Conservation (phyloP, 2,329 filamentous ascomycete genomes). For the Dryadomyces quercus-mongolicae region DNA sequence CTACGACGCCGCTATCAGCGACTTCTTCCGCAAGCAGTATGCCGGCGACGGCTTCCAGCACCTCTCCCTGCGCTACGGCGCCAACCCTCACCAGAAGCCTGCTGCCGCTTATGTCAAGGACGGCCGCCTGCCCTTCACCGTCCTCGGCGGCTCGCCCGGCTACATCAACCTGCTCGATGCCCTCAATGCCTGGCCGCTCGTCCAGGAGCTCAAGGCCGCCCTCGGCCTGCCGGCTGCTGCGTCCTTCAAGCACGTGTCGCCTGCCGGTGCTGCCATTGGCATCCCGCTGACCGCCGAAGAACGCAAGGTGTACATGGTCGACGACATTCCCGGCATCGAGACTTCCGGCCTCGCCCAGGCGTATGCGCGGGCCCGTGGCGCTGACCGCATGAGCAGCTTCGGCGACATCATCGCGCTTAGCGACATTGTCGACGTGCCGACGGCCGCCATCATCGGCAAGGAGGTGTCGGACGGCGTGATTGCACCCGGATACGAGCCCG, state of each 20-base stretch:
- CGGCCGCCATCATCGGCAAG: conserved; percentile 93
- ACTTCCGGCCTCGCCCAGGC: conserved; percentile 80
- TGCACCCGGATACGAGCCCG: conserved; percentile 73
- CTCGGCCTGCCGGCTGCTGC: conserved; percentile 83
- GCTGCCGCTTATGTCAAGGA: conserved; percentile 70
- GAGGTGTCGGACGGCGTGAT: conserved; percentile 97
- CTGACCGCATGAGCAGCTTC: conserved; percentile 97
- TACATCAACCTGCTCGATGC: conserved; percentile 97
- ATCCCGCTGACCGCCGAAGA: conserved; percentile 76
- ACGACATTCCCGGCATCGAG: conserved; percentile 84
- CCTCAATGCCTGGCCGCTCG: conserved; percentile 91
- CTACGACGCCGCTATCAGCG: conserved; percentile 88
- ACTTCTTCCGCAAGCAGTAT: conserved; percentile 97
- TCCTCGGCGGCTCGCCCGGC: conserved; percentile 76
- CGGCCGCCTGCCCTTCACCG: conserved; percentile 81
- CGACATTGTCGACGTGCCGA: conserved; percentile 79
- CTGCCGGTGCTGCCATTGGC: conserved; percentile 89
- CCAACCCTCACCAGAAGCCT: conserved; percentile 97
- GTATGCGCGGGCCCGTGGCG: conserved; percentile 88
- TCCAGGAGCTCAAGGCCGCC: conserved; percentile 88
- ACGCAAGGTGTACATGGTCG: conserved; percentile 96
- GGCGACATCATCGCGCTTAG: conserved; percentile 93
- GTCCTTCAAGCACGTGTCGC: conserved; percentile 98
- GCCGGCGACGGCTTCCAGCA: conserved; percentile 75
- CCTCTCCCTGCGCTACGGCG: conserved; percentile 79